Conservation (phyloP, 805 yeast species). For the Lachancea thermotolerans region DNA sequence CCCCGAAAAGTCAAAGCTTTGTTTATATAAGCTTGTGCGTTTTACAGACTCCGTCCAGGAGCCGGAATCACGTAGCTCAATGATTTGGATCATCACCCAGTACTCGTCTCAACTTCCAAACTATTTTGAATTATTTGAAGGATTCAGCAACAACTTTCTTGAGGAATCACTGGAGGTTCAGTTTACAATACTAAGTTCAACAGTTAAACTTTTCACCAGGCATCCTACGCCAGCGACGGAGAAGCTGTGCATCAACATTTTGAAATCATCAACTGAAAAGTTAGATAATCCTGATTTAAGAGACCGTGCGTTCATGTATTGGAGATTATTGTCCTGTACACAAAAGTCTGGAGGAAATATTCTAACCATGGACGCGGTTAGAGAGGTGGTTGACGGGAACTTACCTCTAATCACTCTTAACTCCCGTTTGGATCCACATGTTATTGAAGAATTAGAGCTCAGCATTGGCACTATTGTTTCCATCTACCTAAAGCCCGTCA, state of each 20-base stretch:
- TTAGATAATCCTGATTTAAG: slow-evolving; percentile 77
- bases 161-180: slow-evolving; percentile 74
- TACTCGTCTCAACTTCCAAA: slow-evolving; percentile 42
- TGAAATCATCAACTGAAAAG: slow-evolving; percentile 68
- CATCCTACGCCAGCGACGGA: slow-evolving; percentile 48
- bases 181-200: slow-evolving; percentile 63
- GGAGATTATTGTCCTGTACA: slow-evolving; percentile 59
- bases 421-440: slow-evolving; percentile 60
- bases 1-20: slow-evolving; percentile 48
- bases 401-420: slow-evolving; percentile 62
- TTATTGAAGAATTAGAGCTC: slow-evolving; percentile 75
- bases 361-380: slow-evolving; percentile 35
- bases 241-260: slow-evolving; percentile 46
- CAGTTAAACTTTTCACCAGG: slow-evolving; percentile 58
- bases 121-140: slow-evolving; percentile 20
- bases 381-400: slow-evolving; percentile 50
- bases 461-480: slow-evolving; percentile 79
- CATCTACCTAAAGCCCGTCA: slow-evolving; percentile 75
- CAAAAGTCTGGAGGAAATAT: slow-evolving; percentile 29
- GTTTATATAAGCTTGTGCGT: slow-evolving; percentile 37
- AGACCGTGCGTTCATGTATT: slow-evolving; percentile 78
- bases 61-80: slow-evolving; percentile 68
- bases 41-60: slow-evolving; percentile 54
- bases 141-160: slow-evolving; percentile 38
- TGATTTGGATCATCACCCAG: slow-evolving; percentile 82